phyloP scores from a whole-genome alignment of 768 basidiomycete genomes.

The Agrocybe pediades region DNA sequence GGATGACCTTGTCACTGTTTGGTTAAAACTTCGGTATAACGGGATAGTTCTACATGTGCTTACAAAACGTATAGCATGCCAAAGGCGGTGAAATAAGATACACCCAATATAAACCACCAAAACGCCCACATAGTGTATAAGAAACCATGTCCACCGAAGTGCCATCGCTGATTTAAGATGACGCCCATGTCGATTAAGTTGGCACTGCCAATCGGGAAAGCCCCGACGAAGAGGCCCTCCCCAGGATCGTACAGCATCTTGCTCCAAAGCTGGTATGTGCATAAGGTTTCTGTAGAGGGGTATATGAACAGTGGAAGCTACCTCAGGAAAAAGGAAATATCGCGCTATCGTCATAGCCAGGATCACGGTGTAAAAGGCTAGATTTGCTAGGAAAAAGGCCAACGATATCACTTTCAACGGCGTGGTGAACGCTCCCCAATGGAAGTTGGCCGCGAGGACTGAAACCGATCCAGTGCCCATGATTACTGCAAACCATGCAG shows the following conservation, averaged over 20 bases:
- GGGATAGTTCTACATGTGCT: conserved; percentile 17
- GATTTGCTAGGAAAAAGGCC: conserved; percentile 59
- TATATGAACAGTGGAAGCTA: conserved; percentile 9
- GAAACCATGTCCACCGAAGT: conserved; percentile 50
- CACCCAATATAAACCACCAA: conserved; percentile 64
- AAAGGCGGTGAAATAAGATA: conserved; percentile 39
- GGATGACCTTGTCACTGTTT: conserved; percentile 40
- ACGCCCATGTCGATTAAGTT: conserved; percentile 54
- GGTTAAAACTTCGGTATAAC: conserved; percentile 29
- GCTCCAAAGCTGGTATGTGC: conserved; percentile 35
- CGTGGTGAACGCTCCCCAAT: conserved; percentile 43
- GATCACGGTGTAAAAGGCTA: conserved; percentile 51
- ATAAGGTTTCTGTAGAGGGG: conserved; percentile 26
- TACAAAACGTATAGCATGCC: conserved; percentile 18
- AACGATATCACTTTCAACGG: conserved; percentile 36
- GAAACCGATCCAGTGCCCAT: conserved; percentile 47
- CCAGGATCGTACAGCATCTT: conserved; percentile 45
- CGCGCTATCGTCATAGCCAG: conserved; percentile 42
- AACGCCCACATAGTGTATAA: conserved; percentile 58
- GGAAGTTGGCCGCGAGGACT: conserved; percentile 53
- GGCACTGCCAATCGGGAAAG: conserved; percentile 55
- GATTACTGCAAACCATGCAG: conserved; percentile 19
- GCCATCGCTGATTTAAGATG: conserved; percentile 41
- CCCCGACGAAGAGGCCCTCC: conserved; percentile 41
- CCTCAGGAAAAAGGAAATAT: conserved; percentile 32